Conservation (phyloP, 495 filamentous ascomycete genomes). For the Bacidia gigantensis region DNA sequence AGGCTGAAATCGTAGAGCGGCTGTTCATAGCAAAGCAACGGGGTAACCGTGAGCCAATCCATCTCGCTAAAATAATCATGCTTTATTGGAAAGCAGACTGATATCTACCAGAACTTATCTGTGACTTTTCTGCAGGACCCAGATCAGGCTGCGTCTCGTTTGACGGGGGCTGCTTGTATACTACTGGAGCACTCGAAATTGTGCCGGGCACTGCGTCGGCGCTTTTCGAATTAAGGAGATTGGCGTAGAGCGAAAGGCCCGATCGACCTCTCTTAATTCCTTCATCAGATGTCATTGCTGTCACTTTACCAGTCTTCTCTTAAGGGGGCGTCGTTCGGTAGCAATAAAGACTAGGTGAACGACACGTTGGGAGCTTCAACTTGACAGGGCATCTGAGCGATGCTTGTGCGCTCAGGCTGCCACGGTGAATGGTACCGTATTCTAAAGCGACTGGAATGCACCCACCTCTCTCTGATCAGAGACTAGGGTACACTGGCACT, state of each 20-base stretch:
- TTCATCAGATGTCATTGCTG: not conserved
- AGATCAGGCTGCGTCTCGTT: conserved; percentile 38
- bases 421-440: no score
- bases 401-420: no score
- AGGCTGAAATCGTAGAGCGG: conserved; percentile 78
- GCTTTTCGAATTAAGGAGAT: conserved; percentile 42
- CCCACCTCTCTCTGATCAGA: no score
- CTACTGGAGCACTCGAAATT: conserved; percentile 67
- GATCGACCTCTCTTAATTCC: conserved; percentile 14
- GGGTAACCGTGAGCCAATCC: conserved; percentile 36
- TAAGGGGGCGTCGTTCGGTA: no score
- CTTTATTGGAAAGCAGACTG: conserved; percentile 21
- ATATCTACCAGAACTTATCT: conserved; percentile 58
- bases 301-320: no score
- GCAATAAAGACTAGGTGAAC: no score
- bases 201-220: conserved; percentile 38
- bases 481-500: no score
- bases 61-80: conserved; percentile 18
- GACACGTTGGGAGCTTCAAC: no score
- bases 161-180: conserved; percentile 47
- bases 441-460: no score
- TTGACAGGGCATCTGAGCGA: no score
- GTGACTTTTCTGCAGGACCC: conserved; percentile 51
- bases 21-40: conserved; percentile 30
- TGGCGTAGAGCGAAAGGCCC: conserved; percentile 47